Base-by-base conservation (phyloP, 371 early-diverging fungal species). In the Mucor indicus region DNA sequence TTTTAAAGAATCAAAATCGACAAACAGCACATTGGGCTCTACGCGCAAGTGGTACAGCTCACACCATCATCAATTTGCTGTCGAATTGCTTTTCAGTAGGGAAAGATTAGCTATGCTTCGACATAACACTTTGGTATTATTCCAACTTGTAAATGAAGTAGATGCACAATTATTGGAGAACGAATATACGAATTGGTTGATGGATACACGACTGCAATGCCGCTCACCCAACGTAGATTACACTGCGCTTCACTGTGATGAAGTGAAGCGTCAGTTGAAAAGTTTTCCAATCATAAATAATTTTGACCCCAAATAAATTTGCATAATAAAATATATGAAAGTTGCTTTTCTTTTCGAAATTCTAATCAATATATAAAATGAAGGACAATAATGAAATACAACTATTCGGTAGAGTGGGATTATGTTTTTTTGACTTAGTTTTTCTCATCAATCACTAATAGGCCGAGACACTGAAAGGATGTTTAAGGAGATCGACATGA, bases 111-210 rank as follows among this genome's bases (percentile, higher is more conserved):
- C 77, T 2, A 75, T 80, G 54, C 53, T 82, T 44, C 66, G 82
- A 24, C 75, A 82, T 43, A 80, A 82, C 55, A 60, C 73, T 16
- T 46, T 82, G 50, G 69, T 77, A 22, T 68, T 77, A 17, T 82
- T 82, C 55, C 74, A 75, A 29, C 53, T 72, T 4, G 63, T 82
- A 22, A 82, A 80, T 39, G 71, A 79, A 41, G 59, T 80, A 7
- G 82, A 82, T 53, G 63, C 65, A 15, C 73, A 73, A 20, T 47
- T 82, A 23, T 39, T 79, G 40, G 77, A 80, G 37, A 70, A 75
- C 7, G 82, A 79, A 50, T 82, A 80, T 43, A 54, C 72, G 31
- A 82, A 82, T 37, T 82, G 82, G 82, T 46, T 82, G 38, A 62
- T 82, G 69, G 82, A 82, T 46, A 68, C 69, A 1, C 55, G 72